Conservation (phyloP, 345 rosid species). For the Populus deltoides region DNA sequence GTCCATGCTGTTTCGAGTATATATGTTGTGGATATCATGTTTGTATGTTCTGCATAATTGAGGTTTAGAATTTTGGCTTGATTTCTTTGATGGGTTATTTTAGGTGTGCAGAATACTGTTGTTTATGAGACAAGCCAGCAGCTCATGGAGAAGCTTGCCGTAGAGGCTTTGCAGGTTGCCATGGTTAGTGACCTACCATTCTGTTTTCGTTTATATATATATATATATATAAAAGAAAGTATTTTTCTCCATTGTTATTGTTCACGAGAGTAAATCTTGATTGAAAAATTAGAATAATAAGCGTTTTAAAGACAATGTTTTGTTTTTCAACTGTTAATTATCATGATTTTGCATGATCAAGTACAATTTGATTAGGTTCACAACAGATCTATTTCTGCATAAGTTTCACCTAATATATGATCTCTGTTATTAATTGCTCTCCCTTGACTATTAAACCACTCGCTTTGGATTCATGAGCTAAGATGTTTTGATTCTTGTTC, state of each 20-base stretch:
- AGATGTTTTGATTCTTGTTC: neutral
- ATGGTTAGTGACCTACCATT: constrained; percentile 43
- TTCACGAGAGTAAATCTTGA: neutral
- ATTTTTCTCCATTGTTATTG: neutral
- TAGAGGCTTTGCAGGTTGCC: constrained; percentile 71
- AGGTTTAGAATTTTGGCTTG: neutral
- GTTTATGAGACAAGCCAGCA: constrained; percentile 60
- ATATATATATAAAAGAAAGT: neutral
- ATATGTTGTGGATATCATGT: neutral
- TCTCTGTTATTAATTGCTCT: neutral
- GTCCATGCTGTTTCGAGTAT: constrained; percentile 79
- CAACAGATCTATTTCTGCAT: neutral
- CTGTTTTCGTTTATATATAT: neutral
- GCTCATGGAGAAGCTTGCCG: constrained; percentile 73
- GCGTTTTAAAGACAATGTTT: neutral
- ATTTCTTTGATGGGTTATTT: constrained; percentile 6
- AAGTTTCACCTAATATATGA: neutral
- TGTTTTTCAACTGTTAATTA: neutral
- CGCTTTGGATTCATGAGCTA: neutral
- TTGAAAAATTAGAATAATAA: neutral
- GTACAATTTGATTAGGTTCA: neutral
- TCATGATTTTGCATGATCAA: neutral
- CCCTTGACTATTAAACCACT: neutral
- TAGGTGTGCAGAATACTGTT: constrained; percentile 54
- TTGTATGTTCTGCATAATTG: neutral